Percentiles rank a stretch among this genome's conserved stretches.
Conservation (phyloP, 2,329 filamentous ascomycete species). For the Nemania sp. region DNA sequence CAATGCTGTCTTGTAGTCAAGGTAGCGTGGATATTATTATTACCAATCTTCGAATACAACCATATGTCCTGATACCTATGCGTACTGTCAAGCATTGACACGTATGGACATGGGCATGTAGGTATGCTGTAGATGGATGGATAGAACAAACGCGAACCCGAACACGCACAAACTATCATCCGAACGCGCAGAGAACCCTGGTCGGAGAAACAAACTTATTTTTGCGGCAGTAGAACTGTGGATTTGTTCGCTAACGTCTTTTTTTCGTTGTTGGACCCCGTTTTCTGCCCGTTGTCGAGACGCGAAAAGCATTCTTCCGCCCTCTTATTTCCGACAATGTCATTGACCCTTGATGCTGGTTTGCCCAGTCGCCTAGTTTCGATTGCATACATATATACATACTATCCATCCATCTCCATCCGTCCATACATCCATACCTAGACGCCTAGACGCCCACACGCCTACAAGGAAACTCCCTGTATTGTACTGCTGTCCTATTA, state of each 20-base stretch:
- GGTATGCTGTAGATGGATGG: background rate
- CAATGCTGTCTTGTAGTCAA: conserved; percentile 1
- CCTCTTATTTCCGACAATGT: background rate
- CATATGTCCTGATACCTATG: too few relatives aligned
- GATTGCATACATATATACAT: conserved; percentile 23
- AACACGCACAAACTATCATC: background rate
- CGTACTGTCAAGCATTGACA: conserved; percentile 11
- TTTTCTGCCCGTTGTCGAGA: background rate
- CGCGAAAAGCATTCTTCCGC: background rate
- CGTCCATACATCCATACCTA: too few relatives aligned
- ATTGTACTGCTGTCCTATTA: background rate
- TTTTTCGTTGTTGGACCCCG: conserved; percentile 10
- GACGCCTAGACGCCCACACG: background rate
- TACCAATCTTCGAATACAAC: conserved; percentile 7
- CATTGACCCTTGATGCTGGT: conserved; percentile 25
- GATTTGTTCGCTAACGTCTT: conserved; percentile 5
- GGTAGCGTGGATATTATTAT: conserved; percentile 1
- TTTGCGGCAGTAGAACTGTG: too few relatives aligned
- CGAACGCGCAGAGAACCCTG: background rate
- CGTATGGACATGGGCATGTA: background rate
- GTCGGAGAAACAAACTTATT: background rate
- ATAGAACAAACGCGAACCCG: background rate
- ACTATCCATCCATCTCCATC: too few relatives aligned
- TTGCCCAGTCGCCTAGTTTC: background rate
- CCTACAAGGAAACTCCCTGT: background rate